Conservation (phyloP, 2,329 filamentous ascomycete species). For the Karstenula rhodostoma region DNA sequence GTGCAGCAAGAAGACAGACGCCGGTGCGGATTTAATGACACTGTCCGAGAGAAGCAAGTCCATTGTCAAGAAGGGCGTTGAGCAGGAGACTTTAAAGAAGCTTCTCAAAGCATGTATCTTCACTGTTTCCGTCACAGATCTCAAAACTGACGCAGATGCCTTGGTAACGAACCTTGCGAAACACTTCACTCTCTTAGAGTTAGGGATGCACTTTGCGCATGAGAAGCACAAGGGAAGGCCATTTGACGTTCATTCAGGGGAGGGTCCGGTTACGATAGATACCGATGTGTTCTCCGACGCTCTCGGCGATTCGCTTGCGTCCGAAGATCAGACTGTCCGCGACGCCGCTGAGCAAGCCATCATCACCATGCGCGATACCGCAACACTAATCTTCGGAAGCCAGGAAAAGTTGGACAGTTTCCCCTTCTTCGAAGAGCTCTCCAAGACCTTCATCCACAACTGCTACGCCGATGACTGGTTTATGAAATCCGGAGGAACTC, state of each 20-base stretch:
- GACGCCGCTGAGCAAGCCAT: constrained; percentile 84
- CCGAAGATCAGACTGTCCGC: constrained; percentile 80
- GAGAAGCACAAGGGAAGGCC: constrained; percentile 77
- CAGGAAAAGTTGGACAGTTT: constrained; percentile 75
- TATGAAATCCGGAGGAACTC: constrained; percentile 89
- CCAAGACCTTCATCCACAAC: constrained; percentile 86
- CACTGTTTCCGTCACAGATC: constrained; percentile 80
- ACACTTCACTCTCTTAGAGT: constrained; percentile 89
- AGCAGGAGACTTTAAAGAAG: constrained; percentile 83
- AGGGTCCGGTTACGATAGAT: constrained; percentile 87
- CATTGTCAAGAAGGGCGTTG: constrained; percentile 83
- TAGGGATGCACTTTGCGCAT: constrained; percentile 84
- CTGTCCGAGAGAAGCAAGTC: constrained; percentile 82
- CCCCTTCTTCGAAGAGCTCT: constrained; percentile 84
- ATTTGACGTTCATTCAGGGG: constrained; percentile 85
- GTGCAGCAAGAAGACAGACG: constrained; percentile 73
- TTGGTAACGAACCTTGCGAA: constrained; percentile 84
- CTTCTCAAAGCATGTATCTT: constrained; percentile 89
- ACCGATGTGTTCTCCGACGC: constrained; percentile 88
- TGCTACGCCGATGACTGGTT: constrained; percentile 99
- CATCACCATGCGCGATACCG: constrained; percentile 77
- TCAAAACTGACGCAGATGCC: constrained; percentile 76
- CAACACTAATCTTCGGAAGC: constrained; percentile 80
- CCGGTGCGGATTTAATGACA: constrained; percentile 74
- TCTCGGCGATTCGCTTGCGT: constrained; percentile 87